Conservation (phyloP, 2,329 filamentous ascomycete species). For the Aspergillus fumigatus region DNA sequence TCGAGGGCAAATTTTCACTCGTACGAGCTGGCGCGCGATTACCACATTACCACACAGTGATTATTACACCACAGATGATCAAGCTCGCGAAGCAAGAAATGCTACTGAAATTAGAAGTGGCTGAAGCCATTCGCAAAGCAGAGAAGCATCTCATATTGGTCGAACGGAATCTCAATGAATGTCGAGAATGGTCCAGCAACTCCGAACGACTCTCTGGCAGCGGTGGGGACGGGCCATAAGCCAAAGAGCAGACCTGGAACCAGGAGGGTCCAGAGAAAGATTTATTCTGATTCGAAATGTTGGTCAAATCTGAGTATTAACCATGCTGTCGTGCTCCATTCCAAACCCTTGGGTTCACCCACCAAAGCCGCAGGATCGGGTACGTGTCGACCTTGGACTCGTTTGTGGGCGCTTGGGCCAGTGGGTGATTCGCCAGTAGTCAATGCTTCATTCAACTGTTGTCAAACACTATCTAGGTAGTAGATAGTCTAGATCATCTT, state of each 20-base stretch:
- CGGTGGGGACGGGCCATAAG: not conserved
- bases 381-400: not conserved
- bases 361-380: not conserved
- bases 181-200: not conserved
- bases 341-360: not conserved
- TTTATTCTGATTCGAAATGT: not conserved
- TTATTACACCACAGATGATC: constrained; percentile 3
- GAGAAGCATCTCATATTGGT: constrained; percentile 3
- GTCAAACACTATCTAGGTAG: not conserved
- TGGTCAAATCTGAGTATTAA: not conserved
- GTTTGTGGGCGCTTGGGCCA: not conserved
- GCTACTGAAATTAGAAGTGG: not conserved
- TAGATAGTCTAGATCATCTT: not conserved
- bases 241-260: not conserved
- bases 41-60: constrained; percentile 7
- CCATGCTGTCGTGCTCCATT: not conserved
- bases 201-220: not conserved
- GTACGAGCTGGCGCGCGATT: constrained; percentile 1
- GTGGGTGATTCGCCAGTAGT: not conserved
- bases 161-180: not conserved
- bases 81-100: constrained; percentile 1
- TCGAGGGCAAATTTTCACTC: not conserved
- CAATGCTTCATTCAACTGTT: not conserved
- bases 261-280: not conserved
- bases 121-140: not conserved